Percentiles rank a stretch among this genome's conserved stretches.
Evolutionary conservation across 371 early-diverging fungal genomes (phyloP).

Genomic region (Gilbertella persicaria): DNA sequence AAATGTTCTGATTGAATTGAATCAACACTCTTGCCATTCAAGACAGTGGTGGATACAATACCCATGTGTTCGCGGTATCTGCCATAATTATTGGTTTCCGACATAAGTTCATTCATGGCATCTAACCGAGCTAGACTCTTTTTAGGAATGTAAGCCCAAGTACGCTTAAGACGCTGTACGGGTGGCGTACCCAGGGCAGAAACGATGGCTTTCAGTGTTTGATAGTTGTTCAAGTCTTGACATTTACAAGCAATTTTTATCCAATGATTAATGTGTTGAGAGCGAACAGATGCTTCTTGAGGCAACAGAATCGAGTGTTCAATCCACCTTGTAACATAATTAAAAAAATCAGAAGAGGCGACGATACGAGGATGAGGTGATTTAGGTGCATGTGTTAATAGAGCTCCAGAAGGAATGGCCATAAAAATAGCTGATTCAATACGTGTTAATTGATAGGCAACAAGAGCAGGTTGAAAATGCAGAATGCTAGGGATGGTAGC

Average conservation of each 20-base stretch:
- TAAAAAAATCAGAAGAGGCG: slow-evolving; percentile 82
- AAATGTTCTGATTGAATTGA: slow-evolving; percentile 46
- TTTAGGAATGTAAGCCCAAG: slow-evolving; percentile 75
- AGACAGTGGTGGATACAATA: slow-evolving; percentile 35
- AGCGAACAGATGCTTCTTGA: slow-evolving; percentile 62
- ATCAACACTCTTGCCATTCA: slow-evolving; percentile 40
- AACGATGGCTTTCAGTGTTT: slow-evolving; percentile 75
- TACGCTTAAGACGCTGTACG: slow-evolving; percentile 71
- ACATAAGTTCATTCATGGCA: slow-evolving; percentile 63
- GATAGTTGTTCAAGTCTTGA: slow-evolving; percentile 69
- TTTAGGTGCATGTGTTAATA: slow-evolving; percentile 70
- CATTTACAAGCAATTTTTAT: slow-evolving; percentile 72
- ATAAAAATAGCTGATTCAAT: slow-evolving; percentile 73
- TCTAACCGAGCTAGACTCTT: slow-evolving; percentile 65
- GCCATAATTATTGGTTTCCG: slow-evolving; percentile 74
- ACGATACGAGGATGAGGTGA: slow-evolving; percentile 69
- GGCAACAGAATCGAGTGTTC: slow-evolving; percentile 73
- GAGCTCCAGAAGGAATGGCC: slow-evolving; percentile 65
- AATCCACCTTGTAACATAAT: slow-evolving; percentile 75
- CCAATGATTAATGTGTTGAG: slow-evolving; percentile 72
- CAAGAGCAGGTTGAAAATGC: slow-evolving; percentile 65
- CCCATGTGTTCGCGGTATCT: slow-evolving; percentile 71
- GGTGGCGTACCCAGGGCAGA: slow-evolving; percentile 77
- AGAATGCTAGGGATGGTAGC: slow-evolving; percentile 63
- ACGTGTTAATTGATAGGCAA: slow-evolving; percentile 75